These are phyloP conservation scores for Cladophialophora bantiana DNA, from an alignment of 2,329 filamentous ascomycete species.

Conservation along the genomic window DNA sequence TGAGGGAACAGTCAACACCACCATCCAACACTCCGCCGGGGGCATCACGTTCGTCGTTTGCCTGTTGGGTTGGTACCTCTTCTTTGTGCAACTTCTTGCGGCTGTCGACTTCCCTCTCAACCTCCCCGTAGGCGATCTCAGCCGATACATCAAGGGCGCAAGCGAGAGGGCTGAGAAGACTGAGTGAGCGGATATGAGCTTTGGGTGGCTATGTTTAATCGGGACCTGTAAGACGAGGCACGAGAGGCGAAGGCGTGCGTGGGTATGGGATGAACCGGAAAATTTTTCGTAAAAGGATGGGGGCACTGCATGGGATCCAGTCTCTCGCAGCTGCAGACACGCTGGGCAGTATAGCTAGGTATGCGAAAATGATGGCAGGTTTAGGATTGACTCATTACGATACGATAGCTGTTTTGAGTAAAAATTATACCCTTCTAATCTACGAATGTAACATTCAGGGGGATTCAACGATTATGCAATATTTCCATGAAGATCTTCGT, in stretches of 20 bases:
- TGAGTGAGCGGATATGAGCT: slow-evolving; percentile 19
- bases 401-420: slow-evolving; percentile 23
- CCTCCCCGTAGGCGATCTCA: slow-evolving; percentile 65
- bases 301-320: slow-evolving; percentile 14
- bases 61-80: slow-evolving; percentile 63
- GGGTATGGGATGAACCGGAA: slow-evolving; percentile 4
- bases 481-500: background rate
- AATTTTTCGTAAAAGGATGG: slow-evolving; percentile 10
- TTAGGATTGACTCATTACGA: slow-evolving; percentile 5
- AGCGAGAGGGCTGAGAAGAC: slow-evolving; percentile 36
- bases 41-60: slow-evolving; percentile 60
- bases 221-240: slow-evolving; percentile 4
- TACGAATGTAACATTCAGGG: slow-evolving; percentile 17
- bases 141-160: slow-evolving; percentile 51
- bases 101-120: slow-evolving; percentile 65
- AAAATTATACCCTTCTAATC: slow-evolving; percentile 26
- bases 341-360: background rate
- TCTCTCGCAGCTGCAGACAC: slow-evolving; percentile 10
- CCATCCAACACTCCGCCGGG: slow-evolving; percentile 50
- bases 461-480: background rate
- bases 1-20: slow-evolving; percentile 22
- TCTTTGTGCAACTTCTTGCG: slow-evolving; percentile 63
- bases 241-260: slow-evolving; percentile 3
- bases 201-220: background rate
- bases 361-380: background rate